phyloP scores from a whole-genome alignment of 1,139 yeast genomes.

The Geotrichum phurueaensis region DNA sequence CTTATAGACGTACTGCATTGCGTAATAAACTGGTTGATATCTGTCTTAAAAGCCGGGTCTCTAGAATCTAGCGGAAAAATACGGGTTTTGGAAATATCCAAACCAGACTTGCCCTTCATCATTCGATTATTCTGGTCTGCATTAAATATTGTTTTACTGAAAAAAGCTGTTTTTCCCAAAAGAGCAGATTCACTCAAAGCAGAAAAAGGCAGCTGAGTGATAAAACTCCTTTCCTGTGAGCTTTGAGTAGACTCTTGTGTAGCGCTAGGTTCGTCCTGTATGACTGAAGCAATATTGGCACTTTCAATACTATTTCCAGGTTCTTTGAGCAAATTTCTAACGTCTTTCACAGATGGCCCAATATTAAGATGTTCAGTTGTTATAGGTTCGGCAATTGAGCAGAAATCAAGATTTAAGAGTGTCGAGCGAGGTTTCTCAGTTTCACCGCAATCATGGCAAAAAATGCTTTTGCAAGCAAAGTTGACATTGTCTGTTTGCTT shows the following conservation, averaged over 20 bases:
- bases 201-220: neutral
- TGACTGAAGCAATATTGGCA: neutral
- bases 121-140: neutral
- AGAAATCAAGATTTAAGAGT: neutral
- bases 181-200: neutral
- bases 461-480: too few species aligned
- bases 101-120: neutral
- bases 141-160: neutral
- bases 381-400: neutral
- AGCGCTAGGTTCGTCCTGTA: neutral
- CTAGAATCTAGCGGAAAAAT: neutral
- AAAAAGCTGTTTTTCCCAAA: neutral
- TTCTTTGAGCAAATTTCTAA: neutral
- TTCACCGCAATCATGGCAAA: neutral
- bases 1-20: too few species aligned
- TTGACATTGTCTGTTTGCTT: neutral
- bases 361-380: neutral
- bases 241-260: neutral
- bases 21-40: too few species aligned
- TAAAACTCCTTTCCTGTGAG: neutral
- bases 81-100: neutral
- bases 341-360: neutral
- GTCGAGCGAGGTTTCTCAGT: neutral
- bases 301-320: neutral
- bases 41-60: neutral